Conservation (phyloP, 768 basidiomycete genomes). For the Fomitopsis serialis region DNA sequence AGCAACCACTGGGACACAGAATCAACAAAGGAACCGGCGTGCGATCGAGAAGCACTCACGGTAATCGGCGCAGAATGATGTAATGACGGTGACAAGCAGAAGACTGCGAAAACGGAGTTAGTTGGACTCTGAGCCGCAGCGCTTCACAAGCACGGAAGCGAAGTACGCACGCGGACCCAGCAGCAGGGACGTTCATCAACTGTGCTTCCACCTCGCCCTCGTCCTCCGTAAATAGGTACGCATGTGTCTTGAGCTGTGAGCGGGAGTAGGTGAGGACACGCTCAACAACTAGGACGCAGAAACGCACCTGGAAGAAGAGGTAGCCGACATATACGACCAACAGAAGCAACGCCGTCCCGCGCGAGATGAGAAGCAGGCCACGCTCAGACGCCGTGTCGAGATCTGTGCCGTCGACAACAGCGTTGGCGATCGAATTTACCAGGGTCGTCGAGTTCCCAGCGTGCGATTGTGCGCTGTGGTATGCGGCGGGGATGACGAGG, state of each 20-base stretch:
- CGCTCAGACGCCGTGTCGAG: slow-evolving; percentile 15
- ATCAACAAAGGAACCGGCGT: background rate
- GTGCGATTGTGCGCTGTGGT: slow-evolving; percentile 42
- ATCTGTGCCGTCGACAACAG: slow-evolving; percentile 12
- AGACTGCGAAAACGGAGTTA: slow-evolving; percentile 37
- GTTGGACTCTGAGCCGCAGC: background rate
- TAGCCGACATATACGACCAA: slow-evolving; percentile 71
- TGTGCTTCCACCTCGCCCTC: slow-evolving; percentile 34
- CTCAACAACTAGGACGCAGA: background rate
- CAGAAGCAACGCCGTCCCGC: slow-evolving; percentile 77
- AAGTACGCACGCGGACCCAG: slow-evolving; percentile 42
- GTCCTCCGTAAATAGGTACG: slow-evolving; percentile 51
- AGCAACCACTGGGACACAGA: slow-evolving; percentile 57
- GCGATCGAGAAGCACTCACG: slow-evolving; percentile 39
- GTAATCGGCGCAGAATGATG: slow-evolving; percentile 87
- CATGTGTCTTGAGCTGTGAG: slow-evolving; percentile 65
- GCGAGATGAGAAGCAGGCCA: slow-evolving; percentile 72
- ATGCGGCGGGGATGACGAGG: slow-evolving; percentile 89
- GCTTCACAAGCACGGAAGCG: background rate
- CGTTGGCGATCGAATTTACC: background rate
- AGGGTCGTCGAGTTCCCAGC: background rate
- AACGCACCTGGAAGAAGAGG: slow-evolving; percentile 64
- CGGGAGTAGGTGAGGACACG: background rate
- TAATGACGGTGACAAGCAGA: slow-evolving; percentile 69
- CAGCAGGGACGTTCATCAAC: slow-evolving; percentile 69